Evolutionary conservation across 1,284 basidiomycete species (phyloP).

Genomic region (Leccinum pallidistipes): DNA sequence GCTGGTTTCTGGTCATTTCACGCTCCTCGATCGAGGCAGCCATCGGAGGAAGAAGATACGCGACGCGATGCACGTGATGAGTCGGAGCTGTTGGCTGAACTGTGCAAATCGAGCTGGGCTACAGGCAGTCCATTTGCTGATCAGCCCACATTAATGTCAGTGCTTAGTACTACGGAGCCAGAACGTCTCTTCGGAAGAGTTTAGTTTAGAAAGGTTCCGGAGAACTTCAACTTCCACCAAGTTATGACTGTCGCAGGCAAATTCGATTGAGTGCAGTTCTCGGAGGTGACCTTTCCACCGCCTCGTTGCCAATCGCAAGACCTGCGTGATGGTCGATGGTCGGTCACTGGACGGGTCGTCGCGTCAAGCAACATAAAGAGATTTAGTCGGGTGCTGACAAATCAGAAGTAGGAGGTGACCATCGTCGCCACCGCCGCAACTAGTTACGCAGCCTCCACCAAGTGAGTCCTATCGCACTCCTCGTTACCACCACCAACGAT

Average conservation of each 20-base stretch:
- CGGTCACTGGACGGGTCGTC: background rate
- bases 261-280: background rate
- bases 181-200: background rate
- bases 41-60: constrained; percentile 14
- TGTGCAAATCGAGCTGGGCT: background rate
- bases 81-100: background rate
- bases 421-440: background rate
- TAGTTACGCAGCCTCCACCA: constrained; percentile 2
- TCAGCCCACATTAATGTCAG: background rate
- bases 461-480: constrained; percentile 11
- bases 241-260: background rate
- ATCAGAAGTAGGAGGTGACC: constrained; percentile 2
- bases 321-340: constrained; percentile 16
- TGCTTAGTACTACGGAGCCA: background rate
- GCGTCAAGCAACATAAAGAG: background rate
- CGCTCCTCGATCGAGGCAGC: constrained; percentile 34
- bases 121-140: background rate
- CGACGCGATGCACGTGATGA: constrained; percentile 29
- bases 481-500: constrained; percentile 14
- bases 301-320: constrained; percentile 21
- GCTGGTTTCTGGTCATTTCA: constrained; percentile 56
- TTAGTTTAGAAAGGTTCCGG: background rate
- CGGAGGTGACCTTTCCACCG: constrained; percentile 4
- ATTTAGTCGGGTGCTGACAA: constrained; percentile 20
- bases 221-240: background rate